These are phyloP conservation scores for Teratosphaeria destructans DNA, from an alignment of 2,329 filamentous ascomycete species.

Conservation along the genomic window DNA sequence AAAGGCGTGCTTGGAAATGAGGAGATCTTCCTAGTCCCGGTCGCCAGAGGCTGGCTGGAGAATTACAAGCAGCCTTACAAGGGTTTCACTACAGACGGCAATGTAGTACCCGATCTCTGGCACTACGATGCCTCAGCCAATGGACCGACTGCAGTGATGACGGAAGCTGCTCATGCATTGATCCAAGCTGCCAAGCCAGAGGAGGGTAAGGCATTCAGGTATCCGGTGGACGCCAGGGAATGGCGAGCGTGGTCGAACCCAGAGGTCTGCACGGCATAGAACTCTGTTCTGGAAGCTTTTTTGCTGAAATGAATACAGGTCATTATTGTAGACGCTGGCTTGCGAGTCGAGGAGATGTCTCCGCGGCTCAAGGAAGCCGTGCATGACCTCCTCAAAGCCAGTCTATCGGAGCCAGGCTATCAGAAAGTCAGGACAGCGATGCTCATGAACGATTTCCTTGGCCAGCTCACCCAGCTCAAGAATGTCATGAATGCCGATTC, in stretches of 20 bases:
- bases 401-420: conserved; percentile 59
- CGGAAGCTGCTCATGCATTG: conserved; percentile 35
- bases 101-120: conserved; percentile 15
- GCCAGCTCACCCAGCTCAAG: conserved; percentile 51
- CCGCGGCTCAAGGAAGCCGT: conserved; percentile 37
- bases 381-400: conserved; percentile 45
- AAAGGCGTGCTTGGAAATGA: conserved; percentile 12
- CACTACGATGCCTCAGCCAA: conserved; percentile 10
- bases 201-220: conserved; percentile 40
- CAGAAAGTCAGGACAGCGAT: conserved; percentile 57
- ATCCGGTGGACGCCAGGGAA: conserved; percentile 58
- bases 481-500: conserved; percentile 60
- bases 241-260: conserved; percentile 64
- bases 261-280: conserved; percentile 30
- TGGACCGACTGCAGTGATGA: conserved; percentile 45
- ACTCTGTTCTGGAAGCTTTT: neutral
- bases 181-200: conserved; percentile 12
- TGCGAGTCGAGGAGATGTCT: conserved; percentile 56
- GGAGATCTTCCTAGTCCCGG: conserved; percentile 15
- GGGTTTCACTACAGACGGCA: conserved; percentile 58
- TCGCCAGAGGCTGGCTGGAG: conserved; percentile 17
- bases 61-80: conserved; percentile 51
- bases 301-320: conserved; percentile 30
- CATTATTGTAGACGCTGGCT: conserved; percentile 51
- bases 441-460: conserved; percentile 64